These are phyloP conservation scores for Decorospora gaudefroyi DNA, from an alignment of 2,329 filamentous ascomycete species.

Conservation along the genomic window DNA sequence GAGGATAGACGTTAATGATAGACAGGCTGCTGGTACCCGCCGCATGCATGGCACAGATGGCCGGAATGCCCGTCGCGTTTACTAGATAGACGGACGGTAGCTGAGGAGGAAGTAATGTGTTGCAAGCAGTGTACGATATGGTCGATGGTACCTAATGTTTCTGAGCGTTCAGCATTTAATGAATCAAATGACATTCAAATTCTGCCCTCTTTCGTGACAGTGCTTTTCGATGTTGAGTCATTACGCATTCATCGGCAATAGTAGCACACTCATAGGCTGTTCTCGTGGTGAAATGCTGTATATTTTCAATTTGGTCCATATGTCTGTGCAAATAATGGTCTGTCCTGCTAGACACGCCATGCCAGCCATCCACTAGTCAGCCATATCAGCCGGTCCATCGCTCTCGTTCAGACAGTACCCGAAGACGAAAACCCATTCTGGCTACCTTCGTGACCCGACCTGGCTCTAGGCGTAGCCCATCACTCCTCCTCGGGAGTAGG, in stretches of 20 bases:
- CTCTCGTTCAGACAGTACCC: no score
- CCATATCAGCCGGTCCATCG: no score
- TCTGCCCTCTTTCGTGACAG: not conserved
- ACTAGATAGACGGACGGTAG: no score
- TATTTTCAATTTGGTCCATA: not conserved
- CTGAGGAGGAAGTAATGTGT: no score
- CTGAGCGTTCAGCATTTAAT: constrained; percentile 15
- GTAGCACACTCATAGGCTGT: no score
- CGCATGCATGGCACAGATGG: constrained; percentile 77
- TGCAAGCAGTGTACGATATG: constrained; percentile 20
- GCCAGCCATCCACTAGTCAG: no score
- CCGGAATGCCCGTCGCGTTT: constrained; percentile 53
- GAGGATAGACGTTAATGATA: constrained; percentile 6
- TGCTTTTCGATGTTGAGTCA: no score
- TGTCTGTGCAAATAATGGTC: not conserved
- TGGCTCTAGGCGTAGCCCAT: not conserved
- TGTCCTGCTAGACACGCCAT: no score
- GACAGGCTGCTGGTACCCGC: constrained; percentile 70
- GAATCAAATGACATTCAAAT: not conserved
- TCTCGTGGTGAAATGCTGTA: not conserved
- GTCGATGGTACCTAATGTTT: constrained; percentile 22
- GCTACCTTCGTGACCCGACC: not conserved
- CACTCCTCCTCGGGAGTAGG: not conserved
- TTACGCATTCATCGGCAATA: no score
- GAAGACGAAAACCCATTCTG: no score